Evolutionary conservation across 352 stramenopile genomes (phyloP), one percentile per base, ranked within the genome.

Genomic region (Pythium folliculosum): DNA sequence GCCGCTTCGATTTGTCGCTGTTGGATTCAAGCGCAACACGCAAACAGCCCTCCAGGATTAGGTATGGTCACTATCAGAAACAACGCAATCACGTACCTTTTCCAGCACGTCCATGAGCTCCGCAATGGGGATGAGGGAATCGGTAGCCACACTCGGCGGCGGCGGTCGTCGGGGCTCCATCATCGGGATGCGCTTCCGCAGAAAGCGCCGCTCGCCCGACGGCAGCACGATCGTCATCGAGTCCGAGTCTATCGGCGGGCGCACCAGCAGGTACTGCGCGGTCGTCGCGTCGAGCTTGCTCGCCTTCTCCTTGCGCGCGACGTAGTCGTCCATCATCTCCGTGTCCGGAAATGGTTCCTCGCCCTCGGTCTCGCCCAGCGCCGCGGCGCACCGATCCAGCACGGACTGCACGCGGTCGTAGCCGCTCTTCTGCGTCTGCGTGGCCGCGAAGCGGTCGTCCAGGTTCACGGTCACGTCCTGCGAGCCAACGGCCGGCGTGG

Each of bases 1-100:
- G 75, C 73, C 25, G 79, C 76, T 65, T 91, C 77, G 32, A 94
- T 91, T 60, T 93, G 77, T 19, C 86, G 82, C 83, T 94, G 59
- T 25, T 56, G 30, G 47, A 35, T 21, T 49, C 54, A 38, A 60
- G 44, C 32, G 70, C 16, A 21, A 56, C 49, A 44, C 22, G 51
- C 3, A 32, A 32, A 32, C 27, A 32, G 27, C 5, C 3, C 27
- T 32, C 27, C 27, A 32, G 27, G 27, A 6, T 32, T 32, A 32
- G 27, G 27, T 5, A 32, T 44, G 14, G 1, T 30, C 35, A 49
- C 19, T 17, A 5, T 43, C 2, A 43, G 3, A 12, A 43, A 43
- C 37, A 12, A 17, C 35, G 12, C 2, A 17, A 43, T 17, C 10
- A 6, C 64, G 5, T 73, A 89, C 77, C 63, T 75, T 71, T 48